These are phyloP conservation scores for Rhinocladiella similis DNA, from an alignment of 2,329 filamentous ascomycete species.

Conservation along the genomic window DNA sequence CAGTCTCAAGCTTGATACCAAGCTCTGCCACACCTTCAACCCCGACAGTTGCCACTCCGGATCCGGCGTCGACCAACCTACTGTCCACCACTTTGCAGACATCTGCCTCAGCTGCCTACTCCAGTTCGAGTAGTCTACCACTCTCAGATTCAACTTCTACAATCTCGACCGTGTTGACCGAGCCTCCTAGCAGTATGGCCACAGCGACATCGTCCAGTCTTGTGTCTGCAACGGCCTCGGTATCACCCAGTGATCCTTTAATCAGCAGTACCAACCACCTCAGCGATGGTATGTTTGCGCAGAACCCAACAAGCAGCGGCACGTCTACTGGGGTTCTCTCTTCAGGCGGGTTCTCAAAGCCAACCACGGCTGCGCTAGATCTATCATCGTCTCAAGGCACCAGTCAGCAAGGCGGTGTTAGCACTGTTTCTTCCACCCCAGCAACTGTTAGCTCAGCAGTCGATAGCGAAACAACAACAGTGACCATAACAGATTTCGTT, in stretches of 20 bases:
- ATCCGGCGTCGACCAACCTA: neutral
- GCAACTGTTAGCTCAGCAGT: neutral
- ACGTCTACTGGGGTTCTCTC: neutral
- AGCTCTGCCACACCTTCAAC: neutral
- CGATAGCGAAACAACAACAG: neutral
- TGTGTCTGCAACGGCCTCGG: neutral
- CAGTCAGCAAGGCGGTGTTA: neutral
- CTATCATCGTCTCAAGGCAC: neutral
- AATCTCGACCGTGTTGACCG: neutral
- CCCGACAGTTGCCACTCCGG: neutral
- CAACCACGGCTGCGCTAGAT: too few relatives aligned
- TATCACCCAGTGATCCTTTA: neutral
- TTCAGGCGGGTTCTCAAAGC: neutral
- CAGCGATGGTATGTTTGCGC: neutral
- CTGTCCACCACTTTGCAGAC: neutral
- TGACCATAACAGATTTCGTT: slow-evolving; percentile 14
- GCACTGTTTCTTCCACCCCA: neutral
- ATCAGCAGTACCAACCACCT: neutral
- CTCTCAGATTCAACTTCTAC: neutral
- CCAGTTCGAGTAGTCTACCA: neutral
- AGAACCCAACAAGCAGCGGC: neutral
- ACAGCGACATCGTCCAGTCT: neutral
- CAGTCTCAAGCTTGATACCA: neutral
- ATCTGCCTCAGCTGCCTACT: neutral
- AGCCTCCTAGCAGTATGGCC: neutral